Evolutionary conservation across 2,329 filamentous ascomycete genomes (phyloP).

Genomic region (Botrytis squamosa): DNA sequence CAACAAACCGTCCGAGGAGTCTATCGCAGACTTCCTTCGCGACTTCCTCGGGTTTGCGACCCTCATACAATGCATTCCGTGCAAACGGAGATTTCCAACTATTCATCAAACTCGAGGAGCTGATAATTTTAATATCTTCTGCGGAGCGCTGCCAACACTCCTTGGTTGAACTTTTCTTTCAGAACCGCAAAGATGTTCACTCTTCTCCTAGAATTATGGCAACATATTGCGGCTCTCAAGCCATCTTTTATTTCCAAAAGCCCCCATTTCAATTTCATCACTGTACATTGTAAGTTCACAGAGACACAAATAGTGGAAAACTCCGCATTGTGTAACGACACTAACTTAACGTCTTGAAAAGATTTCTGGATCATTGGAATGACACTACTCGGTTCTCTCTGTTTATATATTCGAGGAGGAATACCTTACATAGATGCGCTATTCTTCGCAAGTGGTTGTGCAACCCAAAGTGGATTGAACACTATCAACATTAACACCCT

Average conservation of each 20-base stretch:
- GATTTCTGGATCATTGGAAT: slow-evolving; percentile 79
- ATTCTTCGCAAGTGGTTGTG: slow-evolving; percentile 80
- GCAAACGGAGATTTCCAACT: slow-evolving; percentile 1
- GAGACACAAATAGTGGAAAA: background rate
- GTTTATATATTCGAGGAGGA: slow-evolving; percentile 65
- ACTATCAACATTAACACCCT: slow-evolving; percentile 68
- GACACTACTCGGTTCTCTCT: slow-evolving; percentile 70
- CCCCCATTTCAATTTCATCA: slow-evolving; percentile 78
- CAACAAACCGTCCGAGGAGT: slow-evolving; percentile 13
- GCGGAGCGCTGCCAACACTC: background rate
- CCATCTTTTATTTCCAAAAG: slow-evolving; percentile 58
- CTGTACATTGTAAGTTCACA: slow-evolving; percentile 65
- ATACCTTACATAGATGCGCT: slow-evolving; percentile 83
- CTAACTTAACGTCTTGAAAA: slow-evolving; percentile 38
- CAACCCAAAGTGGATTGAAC: slow-evolving; percentile 92
- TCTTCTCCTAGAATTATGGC: slow-evolving; percentile 37
- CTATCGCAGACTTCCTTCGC: slow-evolving; percentile 10
- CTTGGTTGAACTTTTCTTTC: background rate
- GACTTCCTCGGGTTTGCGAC: slow-evolving; percentile 14
- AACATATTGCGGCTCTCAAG: slow-evolving; percentile 50
- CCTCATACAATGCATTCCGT: slow-evolving; percentile 14
- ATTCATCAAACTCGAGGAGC: slow-evolving; percentile 3
- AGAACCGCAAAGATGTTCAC: slow-evolving; percentile 30
- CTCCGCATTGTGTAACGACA: background rate
- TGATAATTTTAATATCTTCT: slow-evolving; percentile 1